Conservation (phyloP, 2,329 filamentous ascomycete genomes). For the Herpotrichia juniperi region DNA sequence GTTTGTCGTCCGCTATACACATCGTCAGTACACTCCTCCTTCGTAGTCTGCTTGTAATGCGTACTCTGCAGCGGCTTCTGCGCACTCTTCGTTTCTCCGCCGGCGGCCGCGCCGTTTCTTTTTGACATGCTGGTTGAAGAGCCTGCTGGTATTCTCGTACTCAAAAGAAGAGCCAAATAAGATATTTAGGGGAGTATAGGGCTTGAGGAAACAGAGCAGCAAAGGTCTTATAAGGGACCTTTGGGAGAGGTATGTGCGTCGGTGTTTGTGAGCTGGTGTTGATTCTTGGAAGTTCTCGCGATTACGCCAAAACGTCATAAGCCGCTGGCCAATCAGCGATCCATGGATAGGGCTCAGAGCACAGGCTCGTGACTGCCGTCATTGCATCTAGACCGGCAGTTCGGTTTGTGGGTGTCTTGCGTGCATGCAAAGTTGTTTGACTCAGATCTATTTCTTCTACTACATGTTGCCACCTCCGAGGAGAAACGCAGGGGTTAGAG, state of each 20-base stretch:
- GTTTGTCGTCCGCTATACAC: slow-evolving; percentile 70
- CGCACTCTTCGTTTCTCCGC: slow-evolving; percentile 53
- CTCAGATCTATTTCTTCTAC: too few relatives aligned
- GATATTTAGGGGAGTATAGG: not conserved
- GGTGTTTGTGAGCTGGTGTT: not conserved
- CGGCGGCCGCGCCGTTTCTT: slow-evolving; percentile 61
- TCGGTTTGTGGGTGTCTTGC: too few relatives aligned
- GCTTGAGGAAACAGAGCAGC: not conserved
- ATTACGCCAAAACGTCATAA: not conserved
- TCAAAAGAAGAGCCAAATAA: not conserved
- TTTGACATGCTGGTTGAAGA: slow-evolving; percentile 62
- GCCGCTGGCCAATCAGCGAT: not conserved
- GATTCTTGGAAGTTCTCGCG: slow-evolving; percentile 4
- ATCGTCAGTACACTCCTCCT: not conserved
- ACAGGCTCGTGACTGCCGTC: slow-evolving; percentile 1
- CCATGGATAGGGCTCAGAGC: not conserved
- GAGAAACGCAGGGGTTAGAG: too few relatives aligned
- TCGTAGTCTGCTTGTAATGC: slow-evolving; percentile 15
- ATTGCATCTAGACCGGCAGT: too few relatives aligned
- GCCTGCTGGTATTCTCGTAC: not conserved
- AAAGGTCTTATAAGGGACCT: not conserved
- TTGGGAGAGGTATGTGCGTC: not conserved
- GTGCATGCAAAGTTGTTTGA: too few relatives aligned
- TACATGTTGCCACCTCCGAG: too few relatives aligned
- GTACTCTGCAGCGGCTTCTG: slow-evolving; percentile 49